Conservation (phyloP, 2,329 filamentous ascomycete species). For the Monosporascus sp. region DNA sequence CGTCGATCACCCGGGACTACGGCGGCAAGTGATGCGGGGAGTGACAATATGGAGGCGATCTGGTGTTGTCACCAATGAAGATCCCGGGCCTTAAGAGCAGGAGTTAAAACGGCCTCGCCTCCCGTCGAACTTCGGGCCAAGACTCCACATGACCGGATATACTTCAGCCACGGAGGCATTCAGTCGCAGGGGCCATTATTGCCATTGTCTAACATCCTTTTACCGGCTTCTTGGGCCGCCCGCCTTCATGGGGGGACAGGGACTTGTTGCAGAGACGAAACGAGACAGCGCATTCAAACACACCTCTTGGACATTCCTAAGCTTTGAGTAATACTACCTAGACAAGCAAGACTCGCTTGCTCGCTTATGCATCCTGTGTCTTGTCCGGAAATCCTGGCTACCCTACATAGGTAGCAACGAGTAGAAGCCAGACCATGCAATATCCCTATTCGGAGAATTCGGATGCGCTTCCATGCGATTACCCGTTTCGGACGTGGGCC, state of each 20-base stretch:
- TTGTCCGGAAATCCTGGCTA: no score
- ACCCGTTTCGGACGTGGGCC: neutral
- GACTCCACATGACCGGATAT: neutral
- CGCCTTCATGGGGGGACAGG: neutral
- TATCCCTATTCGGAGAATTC: neutral
- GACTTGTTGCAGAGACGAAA: neutral
- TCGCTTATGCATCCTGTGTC: no score
- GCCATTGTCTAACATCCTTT: no score
- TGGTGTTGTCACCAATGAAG: neutral
- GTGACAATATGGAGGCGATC: neutral
- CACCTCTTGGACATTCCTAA: no score
- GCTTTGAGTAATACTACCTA: no score
- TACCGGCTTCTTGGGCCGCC: neutral
- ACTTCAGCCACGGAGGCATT: neutral
- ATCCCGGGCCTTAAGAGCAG: neutral
- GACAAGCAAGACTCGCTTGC: no score
- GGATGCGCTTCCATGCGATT: neutral
- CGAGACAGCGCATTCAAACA: no score
- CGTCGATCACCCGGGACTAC: neutral
- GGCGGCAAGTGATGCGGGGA: neutral
- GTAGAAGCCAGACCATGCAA: neutral
- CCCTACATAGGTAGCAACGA: no score
- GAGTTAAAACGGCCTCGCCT: neutral
- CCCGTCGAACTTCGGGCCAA: neutral
- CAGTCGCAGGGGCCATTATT: neutral